Conservation (phyloP, 768 basidiomycete species). For the Lanmaoa pseudosensibilis region DNA sequence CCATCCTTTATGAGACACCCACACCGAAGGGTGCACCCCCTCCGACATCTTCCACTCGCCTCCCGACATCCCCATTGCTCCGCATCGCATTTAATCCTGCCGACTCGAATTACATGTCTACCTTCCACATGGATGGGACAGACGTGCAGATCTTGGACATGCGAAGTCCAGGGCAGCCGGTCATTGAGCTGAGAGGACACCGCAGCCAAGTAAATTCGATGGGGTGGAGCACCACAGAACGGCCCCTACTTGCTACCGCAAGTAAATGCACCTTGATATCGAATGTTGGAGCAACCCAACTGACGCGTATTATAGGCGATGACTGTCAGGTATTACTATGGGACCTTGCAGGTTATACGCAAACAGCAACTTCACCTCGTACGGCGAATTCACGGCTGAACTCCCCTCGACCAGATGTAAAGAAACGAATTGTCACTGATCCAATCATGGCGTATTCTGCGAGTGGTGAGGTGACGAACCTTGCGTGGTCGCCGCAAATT, state of each 20-base stretch:
- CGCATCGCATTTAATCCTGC: conserved; percentile 90
- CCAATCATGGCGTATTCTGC: conserved; percentile 86
- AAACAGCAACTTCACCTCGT: conserved; percentile 66
- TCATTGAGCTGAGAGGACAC: conserved; percentile 88
- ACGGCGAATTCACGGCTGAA: conserved; percentile 67
- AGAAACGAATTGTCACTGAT: conserved; percentile 69
- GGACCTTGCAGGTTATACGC: conserved; percentile 74
- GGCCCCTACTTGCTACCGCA: conserved; percentile 83
- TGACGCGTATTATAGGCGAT: conserved; percentile 56
- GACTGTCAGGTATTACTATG: conserved; percentile 93
- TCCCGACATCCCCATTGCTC: conserved; percentile 77
- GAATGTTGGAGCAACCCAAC: background rate
- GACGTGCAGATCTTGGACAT: conserved; percentile 95
- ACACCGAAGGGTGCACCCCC: conserved; percentile 71
- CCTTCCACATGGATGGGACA: conserved; percentile 90
- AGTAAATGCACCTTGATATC: conserved; percentile 47
- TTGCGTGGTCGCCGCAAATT: conserved; percentile 89
- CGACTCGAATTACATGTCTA: conserved; percentile 94
- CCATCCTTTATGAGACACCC: conserved; percentile 94
- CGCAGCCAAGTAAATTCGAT: conserved; percentile 80
- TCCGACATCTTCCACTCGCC: conserved; percentile 59
- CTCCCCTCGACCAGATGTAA: conserved; percentile 79
- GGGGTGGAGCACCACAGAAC: conserved; percentile 86
- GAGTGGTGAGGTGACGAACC: conserved; percentile 71
- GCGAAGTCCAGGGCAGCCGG: conserved; percentile 93